These are phyloP conservation scores for Fusarium anguioides DNA, from an alignment of 2,329 filamentous ascomycete genomes.

Conservation along the genomic window DNA sequence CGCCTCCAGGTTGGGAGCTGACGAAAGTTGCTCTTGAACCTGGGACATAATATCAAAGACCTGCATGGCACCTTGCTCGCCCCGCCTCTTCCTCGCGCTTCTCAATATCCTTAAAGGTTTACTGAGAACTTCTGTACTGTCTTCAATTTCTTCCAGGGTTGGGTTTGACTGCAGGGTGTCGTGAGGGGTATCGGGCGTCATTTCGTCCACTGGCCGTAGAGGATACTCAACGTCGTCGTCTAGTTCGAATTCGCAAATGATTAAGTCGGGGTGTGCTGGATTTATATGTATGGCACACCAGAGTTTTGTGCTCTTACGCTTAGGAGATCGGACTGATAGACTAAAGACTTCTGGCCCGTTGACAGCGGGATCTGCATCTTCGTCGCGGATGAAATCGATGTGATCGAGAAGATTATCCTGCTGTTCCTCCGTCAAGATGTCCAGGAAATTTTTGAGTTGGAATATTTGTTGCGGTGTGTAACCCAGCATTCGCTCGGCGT, in stretches of 20 bases:
- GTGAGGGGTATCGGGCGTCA: conserved; percentile 71
- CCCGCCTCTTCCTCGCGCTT: conserved; percentile 78
- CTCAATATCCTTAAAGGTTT: conserved; percentile 81
- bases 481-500: conserved; percentile 78
- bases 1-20: conserved; percentile 74
- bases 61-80: conserved; percentile 86
- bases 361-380: conserved; percentile 76
- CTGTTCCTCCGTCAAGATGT: conserved; percentile 86
- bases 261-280: conserved; percentile 71
- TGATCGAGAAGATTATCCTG: conserved; percentile 86
- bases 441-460: conserved; percentile 77
- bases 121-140: conserved; percentile 80
- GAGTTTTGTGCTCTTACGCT: conserved; percentile 70
- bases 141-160: conserved; percentile 76
- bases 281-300: conserved; percentile 91
- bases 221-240: conserved; percentile 80
- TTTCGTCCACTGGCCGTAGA: conserved; percentile 70
- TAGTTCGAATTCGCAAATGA: conserved; percentile 90
- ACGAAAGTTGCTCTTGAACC: conserved; percentile 85
- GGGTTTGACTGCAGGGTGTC: conserved; percentile 80
- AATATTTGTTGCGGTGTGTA: conserved; percentile 83
- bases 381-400: conserved; percentile 87
- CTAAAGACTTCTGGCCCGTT: conserved; percentile 91
- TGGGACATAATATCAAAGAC: conserved; percentile 94
- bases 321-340: conserved; percentile 73